Base-by-base conservation (phyloP, 805 yeast species). In the Candida railenensis region DNA sequence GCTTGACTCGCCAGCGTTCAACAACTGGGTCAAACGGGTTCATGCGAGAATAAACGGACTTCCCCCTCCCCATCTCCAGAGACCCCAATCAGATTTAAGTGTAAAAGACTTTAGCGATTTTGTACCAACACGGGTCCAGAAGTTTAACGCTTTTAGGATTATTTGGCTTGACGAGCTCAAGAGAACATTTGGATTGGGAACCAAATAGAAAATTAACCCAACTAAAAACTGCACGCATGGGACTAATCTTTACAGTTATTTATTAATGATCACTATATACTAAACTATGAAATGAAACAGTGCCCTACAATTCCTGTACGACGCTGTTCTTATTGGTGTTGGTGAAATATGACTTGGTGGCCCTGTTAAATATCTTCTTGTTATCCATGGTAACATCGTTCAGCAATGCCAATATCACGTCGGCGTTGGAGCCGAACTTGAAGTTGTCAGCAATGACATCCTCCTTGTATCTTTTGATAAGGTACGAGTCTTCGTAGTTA, bases 361-460 rank as follows among this genome's bases (percentile, higher is more conserved):
- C 87, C 48, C 70, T 72, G 48, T 74, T 74, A 67, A 89, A 81
- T 2, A 80, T 77, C 45, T 70, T 73, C 55, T 78, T 80, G 47
- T 78, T 78, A 4, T 83, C 83, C 79, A 88, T 74, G 2, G 85
- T 81, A 28, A 89, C 90, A 57, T 89, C 92, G 59, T 89, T 82
- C 46, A 82, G 82, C 52, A 85, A 68, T 2, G 96, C 87, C 42
- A 89, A 76, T 48, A 88, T 79, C 43, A 89, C 85, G 44, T 84
- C 81, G 55, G 79, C 76, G 52, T 82, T 83, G 16, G 87, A 77
- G 21, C 89, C 89, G 61, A 80, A 87, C 58, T 78, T 78, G 77
- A 89, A 90, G 59, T 85, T 85, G 56, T 88, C 92, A 37, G 86
- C 89, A 45, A 87, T 78, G 48, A 89, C 82, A 37, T 77, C 67